Conservation (phyloP, 1,139 yeast species). For the Geotrichum carabidarum region DNA sequence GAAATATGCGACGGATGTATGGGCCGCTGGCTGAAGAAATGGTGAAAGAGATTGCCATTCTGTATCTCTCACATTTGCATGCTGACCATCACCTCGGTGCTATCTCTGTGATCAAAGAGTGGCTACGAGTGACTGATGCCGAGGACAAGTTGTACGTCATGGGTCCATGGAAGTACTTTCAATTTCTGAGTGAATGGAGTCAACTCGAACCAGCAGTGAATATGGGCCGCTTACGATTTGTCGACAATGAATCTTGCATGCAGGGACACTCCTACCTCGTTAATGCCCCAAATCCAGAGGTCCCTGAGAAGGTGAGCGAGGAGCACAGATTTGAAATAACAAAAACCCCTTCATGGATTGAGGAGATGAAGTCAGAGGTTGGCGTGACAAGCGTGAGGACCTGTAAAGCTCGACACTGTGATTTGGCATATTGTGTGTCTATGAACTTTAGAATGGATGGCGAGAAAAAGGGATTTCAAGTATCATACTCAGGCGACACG, state of each 20-base stretch:
- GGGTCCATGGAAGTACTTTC: conserved; percentile 70
- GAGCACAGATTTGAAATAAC: conserved; percentile 1
- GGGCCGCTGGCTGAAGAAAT: conserved; percentile 45
- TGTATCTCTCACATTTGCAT: conserved; percentile 84
- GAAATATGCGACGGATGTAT: conserved; percentile 61
- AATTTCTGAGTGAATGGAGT: conserved; percentile 68
- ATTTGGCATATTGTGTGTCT: conserved; percentile 71
- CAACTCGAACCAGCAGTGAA: conserved; percentile 49
- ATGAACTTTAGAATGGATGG: conserved; percentile 42
- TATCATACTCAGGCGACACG: conserved; percentile 93
- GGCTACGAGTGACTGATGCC: conserved; percentile 47
- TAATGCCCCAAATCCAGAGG: background rate
- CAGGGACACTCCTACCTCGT: conserved; percentile 28
- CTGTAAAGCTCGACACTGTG: conserved; percentile 79
- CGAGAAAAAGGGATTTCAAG: conserved; percentile 45
- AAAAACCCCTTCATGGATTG: conserved; percentile 2
- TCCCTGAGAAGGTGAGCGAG: background rate
- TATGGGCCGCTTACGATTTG: conserved; percentile 45
- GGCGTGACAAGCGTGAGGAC: conserved; percentile 42
- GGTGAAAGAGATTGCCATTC: conserved; percentile 53
- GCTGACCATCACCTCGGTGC: conserved; percentile 96
- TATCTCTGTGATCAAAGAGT: conserved; percentile 59
- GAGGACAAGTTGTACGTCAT: conserved; percentile 48
- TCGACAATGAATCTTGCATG: conserved; percentile 65
- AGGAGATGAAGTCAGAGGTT: conserved; percentile 5